Conservation (phyloP, 2,329 filamentous ascomycete genomes). For the Penicillium sp. region DNA sequence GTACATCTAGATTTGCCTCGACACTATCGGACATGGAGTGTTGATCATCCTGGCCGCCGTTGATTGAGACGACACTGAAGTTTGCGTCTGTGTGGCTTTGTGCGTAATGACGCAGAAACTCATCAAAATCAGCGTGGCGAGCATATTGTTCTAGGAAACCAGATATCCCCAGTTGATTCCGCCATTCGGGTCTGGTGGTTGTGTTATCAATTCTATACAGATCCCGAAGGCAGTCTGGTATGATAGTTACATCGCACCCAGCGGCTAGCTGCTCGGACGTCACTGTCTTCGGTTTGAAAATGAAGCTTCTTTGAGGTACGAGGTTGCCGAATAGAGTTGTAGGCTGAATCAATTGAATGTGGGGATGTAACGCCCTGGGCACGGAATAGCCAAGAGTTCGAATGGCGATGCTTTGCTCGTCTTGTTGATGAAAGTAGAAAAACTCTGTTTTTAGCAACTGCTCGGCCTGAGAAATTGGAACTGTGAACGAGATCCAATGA, state of each 20-base stretch:
- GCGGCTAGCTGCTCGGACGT: constrained; percentile 25
- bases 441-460: constrained; percentile 59
- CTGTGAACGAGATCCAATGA: constrained; percentile 62
- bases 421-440: constrained; percentile 54
- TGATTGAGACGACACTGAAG: constrained; percentile 60
- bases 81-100: constrained; percentile 53
- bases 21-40: constrained; percentile 42
- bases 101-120: constrained; percentile 57
- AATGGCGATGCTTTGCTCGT: constrained; percentile 47
- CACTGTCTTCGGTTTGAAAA: constrained; percentile 17
- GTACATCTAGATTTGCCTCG: constrained; percentile 66
- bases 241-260: constrained; percentile 45
- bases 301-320: constrained; percentile 42
- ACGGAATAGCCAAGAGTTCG: constrained; percentile 63
- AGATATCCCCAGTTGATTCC: constrained; percentile 47
- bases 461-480: constrained; percentile 48
- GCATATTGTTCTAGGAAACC: constrained; percentile 55
- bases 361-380: constrained; percentile 53
- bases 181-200: constrained; percentile 31
- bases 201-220: constrained; percentile 49
- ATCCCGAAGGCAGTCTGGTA: constrained; percentile 50
- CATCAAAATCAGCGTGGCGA: constrained; percentile 54
- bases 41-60: constrained; percentile 56
- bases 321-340: constrained; percentile 62
- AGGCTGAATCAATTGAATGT: constrained; percentile 64